These are phyloP conservation scores for Trypanosoma cruzi DNA, from an alignment of 208 protist species.

Conservation along the genomic window DNA sequence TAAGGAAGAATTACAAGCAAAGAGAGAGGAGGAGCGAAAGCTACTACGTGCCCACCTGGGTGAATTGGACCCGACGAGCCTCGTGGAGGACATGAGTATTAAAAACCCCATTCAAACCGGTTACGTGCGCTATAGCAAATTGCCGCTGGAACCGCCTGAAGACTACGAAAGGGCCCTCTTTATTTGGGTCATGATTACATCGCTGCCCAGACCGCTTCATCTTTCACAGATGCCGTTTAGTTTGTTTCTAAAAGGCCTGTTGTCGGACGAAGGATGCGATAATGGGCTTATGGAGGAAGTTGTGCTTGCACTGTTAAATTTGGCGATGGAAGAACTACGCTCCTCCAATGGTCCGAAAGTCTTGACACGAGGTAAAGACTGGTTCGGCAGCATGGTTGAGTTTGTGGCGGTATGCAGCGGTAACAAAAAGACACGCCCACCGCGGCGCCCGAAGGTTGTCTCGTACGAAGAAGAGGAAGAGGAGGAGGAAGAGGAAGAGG, in stretches of 20 bases:
- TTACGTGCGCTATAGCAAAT: constrained; percentile 54
- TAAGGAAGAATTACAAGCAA: constrained; percentile 52
- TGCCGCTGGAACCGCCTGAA: constrained; percentile 44
- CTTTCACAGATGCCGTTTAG: constrained; percentile 84
- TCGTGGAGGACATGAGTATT: constrained; percentile 54
- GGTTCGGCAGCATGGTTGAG: constrained; percentile 81
- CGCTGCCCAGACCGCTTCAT: constrained; percentile 53
- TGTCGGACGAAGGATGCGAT: constrained; percentile 52
- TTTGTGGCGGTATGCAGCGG: constrained; percentile 76
- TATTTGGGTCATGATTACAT: constrained; percentile 78
- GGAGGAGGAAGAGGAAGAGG: constrained; percentile 24
- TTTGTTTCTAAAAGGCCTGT: constrained; percentile 70
- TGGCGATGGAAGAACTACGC: constrained; percentile 54
- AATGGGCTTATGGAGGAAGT: constrained; percentile 90
- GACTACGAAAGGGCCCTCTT: constrained; percentile 74
- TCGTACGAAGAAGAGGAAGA: constrained; percentile 23
- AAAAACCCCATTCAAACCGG: constrained; percentile 37
- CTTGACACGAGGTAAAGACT: constrained; percentile 62
- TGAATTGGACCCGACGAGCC: constrained; percentile 31
- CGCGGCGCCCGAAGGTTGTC: constrained; percentile 23
- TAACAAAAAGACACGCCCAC: constrained; percentile 63
- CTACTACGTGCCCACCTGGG: constrained; percentile 55
- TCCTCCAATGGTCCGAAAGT: constrained; percentile 52
- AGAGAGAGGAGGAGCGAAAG: constrained; percentile 66
- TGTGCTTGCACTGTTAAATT: constrained; percentile 52